Evolutionary conservation across 495 filamentous ascomycete genomes (phyloP).

Genomic region (Apiosordaria backusii): DNA sequence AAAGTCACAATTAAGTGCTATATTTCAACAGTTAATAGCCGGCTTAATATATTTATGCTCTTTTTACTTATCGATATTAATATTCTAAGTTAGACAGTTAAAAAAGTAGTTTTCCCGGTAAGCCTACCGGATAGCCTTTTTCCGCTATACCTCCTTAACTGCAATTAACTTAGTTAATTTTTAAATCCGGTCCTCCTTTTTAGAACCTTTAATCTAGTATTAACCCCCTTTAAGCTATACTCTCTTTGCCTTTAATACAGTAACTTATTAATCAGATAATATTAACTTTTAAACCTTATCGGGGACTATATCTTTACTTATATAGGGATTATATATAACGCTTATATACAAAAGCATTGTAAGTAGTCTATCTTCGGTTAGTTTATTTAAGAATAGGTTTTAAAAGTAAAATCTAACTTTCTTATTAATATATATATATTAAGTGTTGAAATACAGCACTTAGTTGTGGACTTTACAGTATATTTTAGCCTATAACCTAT

Average conservation of each 20-base stretch:
- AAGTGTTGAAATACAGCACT: slow-evolving; percentile 21
- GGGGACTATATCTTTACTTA: slow-evolving; percentile 21
- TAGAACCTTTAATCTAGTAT: slow-evolving; percentile 18
- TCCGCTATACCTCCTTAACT: slow-evolving; percentile 16
- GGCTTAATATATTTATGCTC: slow-evolving; percentile 11
- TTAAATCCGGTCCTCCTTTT: slow-evolving; percentile 18
- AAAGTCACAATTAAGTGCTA: too few species aligned
- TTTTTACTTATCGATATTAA: slow-evolving; percentile 17
- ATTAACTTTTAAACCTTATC: slow-evolving; percentile 23
- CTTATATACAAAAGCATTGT: slow-evolving; percentile 24
- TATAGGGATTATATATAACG: slow-evolving; percentile 26
- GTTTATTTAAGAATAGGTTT: slow-evolving; percentile 21
- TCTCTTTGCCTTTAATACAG: slow-evolving; percentile 21
- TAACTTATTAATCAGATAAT: slow-evolving; percentile 23
- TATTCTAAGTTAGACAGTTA: slow-evolving; percentile 30
- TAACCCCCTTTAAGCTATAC: slow-evolving; percentile 23
- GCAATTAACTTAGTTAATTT: slow-evolving; percentile 14
- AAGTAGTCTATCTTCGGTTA: slow-evolving; percentile 19
- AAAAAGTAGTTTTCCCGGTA: slow-evolving; percentile 29
- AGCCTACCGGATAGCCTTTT: slow-evolving; percentile 12
- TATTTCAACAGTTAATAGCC: too few species aligned
- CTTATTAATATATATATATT: slow-evolving; percentile 23
- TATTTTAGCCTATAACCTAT: too few species aligned
- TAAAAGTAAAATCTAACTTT: slow-evolving; percentile 23
- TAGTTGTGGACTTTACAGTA: slow-evolving; percentile 25